Conservation (phyloP, 2,329 filamentous ascomycete species). For the Apiospora pterosperma region DNA sequence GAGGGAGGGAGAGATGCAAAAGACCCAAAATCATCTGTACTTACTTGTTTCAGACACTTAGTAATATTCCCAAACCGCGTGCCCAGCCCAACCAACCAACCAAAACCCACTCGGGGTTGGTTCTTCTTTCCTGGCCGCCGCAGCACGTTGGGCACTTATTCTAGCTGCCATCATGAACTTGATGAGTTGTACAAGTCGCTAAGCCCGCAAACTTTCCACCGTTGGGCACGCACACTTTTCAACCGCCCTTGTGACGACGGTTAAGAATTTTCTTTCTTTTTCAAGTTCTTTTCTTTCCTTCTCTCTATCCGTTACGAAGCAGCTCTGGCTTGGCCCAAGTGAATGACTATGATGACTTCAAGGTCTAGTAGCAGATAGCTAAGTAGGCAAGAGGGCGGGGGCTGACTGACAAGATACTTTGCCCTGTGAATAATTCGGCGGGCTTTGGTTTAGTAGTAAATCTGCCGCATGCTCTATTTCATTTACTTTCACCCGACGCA, state of each 20-base stretch:
- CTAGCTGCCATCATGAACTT: background rate
- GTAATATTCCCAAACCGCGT: background rate
- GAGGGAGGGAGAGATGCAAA: too few relatives aligned
- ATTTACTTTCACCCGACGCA: too few relatives aligned
- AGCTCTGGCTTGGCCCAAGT: background rate
- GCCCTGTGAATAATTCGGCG: too few relatives aligned
- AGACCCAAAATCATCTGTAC: too few relatives aligned
- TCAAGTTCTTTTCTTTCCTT: background rate
- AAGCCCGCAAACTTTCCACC: background rate
- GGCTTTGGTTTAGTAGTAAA: too few relatives aligned
- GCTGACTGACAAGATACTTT: too few relatives aligned
- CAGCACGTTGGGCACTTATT: background rate
- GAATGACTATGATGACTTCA: background rate
- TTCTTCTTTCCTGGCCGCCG: background rate
- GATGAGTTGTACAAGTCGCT: slow-evolving; percentile 1
- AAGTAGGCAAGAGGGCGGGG: too few relatives aligned
- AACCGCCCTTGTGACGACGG: background rate
- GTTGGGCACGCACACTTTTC: background rate
- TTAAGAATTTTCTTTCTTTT: background rate
- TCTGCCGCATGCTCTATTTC: too few relatives aligned
- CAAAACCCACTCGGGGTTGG: background rate
- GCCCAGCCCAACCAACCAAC: background rate
- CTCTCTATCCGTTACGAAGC: too few relatives aligned
- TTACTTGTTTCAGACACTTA: background rate
- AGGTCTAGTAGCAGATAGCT: too few relatives aligned